Evolutionary conservation across 2,329 filamentous ascomycete genomes (phyloP), one percentile per base, ranked within the genome.

Genomic region (Colletotrichum paranaense): DNA sequence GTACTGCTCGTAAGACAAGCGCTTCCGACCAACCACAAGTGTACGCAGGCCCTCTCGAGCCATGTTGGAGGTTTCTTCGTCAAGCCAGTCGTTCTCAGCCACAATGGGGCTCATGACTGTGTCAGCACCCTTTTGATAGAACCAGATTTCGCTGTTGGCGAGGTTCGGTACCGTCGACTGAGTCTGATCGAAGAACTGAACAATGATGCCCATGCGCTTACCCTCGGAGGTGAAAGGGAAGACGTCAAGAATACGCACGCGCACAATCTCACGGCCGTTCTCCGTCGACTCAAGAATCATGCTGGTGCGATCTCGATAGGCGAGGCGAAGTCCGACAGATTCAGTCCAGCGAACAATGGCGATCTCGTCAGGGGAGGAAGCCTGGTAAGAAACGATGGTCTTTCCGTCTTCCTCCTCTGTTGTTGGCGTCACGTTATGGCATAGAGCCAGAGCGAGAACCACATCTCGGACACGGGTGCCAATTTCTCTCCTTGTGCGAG

Each of bases 1-100:
- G 80, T 98, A 98, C 77, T 95, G 93, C 76, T 93, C 89, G 6
- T 86, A 78, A 0, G 95, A 96, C 6, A 99, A 87, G 77, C 91
- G 92, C 82, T 97, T 98, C 59, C 97, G 91, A n/a, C 97, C 97
- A 30, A 99, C 93, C 6, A 99, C 97, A 6, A 99, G 88, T 0
- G 97, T 99, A 71, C 97, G 92, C 62, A 99, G 86, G 52, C 97
- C 97, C 86, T 99, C 97, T 60, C 97, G 92, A 6, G 97, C 97
- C 97, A 99, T 99, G 81, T 99, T 99, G n/a, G 95, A 94, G 0
- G 97, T 98, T 82, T 99, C 97, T 82, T 99, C 97, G 77, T 99
- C 97, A 0, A 99, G 91, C 97, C 97, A 99, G 84, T 99, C 97
- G 79, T 98, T 99, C 22, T 95, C 91, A 8, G 93, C 94, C 46